phyloP scores from a whole-genome alignment of 2,329 filamentous ascomycete genomes.

The Lachnellula willkommii region DNA sequence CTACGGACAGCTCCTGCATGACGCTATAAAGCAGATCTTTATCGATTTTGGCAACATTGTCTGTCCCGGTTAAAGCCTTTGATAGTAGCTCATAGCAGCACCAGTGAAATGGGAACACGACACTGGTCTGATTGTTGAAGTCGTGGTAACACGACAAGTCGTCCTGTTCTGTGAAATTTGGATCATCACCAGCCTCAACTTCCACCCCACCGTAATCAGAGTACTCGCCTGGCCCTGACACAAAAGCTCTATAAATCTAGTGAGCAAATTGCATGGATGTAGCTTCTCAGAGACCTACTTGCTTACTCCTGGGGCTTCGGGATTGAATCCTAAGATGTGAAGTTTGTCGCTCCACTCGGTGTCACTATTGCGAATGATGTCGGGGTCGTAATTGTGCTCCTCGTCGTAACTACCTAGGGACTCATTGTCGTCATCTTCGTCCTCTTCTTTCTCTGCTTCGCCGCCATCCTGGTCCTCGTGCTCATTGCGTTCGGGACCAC shows the following conservation, averaged over 20 bases:
- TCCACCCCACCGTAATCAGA: slow-evolving; percentile 1
- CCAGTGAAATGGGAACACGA: slow-evolving; percentile 11
- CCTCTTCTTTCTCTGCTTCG: not conserved
- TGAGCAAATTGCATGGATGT: not conserved
- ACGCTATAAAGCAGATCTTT: not conserved
- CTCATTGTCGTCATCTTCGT: not conserved
- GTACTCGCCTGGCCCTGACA: slow-evolving; percentile 1
- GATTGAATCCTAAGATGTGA: slow-evolving; percentile 2
- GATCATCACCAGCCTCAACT: slow-evolving; percentile 1
- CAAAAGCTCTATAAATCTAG: not conserved
- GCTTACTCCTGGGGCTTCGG: not conserved
- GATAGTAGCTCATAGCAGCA: slow-evolving; percentile 3
- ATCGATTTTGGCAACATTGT: not conserved
- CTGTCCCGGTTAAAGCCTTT: slow-evolving; percentile 1
- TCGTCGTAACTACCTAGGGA: not conserved
- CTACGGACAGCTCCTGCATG: not conserved
- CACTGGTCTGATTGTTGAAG: not conserved
- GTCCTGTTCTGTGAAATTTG: not conserved
- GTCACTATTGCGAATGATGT: slow-evolving; percentile 1
- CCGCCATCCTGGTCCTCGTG: not conserved
- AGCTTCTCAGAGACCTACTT: not conserved
- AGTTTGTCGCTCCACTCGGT: not conserved
- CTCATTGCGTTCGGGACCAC: no score
- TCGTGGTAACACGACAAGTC: not conserved
- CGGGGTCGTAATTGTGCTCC: not conserved